phyloP scores from a whole-genome alignment of 345 rosid species.

The Euphorbia tirucalli region DNA sequence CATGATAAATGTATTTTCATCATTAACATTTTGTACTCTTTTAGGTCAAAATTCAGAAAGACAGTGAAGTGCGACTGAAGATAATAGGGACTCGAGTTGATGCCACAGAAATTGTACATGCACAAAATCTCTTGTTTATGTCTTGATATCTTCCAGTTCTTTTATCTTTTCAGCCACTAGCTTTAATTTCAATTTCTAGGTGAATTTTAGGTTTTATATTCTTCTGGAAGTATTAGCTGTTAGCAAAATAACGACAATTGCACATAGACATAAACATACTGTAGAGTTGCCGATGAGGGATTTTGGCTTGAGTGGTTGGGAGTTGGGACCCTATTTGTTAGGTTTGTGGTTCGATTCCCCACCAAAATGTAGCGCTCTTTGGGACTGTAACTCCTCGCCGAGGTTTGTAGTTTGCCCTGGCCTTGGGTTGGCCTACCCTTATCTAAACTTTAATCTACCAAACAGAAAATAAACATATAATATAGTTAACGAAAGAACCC shows the following conservation, averaged over 20 bases:
- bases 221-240: not conserved
- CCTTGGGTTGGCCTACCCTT: no score
- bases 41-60: slow-evolving; percentile 91
- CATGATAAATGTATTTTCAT: not conserved
- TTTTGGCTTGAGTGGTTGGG: no score
- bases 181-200: not conserved
- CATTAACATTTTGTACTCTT: slow-evolving; percentile 16
- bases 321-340: no score
- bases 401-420: no score
- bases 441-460: no score
- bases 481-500: no score
- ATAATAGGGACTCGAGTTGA: slow-evolving; percentile 91
- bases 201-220: not conserved
- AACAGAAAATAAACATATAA: no score
- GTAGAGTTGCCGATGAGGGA: no score
- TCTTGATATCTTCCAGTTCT: slow-evolving; percentile 3
- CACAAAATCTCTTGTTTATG: not conserved
- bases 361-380: no score
- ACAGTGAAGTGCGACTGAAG: slow-evolving; percentile 89
- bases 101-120: slow-evolving; percentile 77
- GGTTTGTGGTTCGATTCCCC: no score
- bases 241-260: not conserved
- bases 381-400: no score
- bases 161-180: not conserved
- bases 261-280: not conserved